Evolutionary conservation across 2,329 filamentous ascomycete species (phyloP).

Genomic region (Phaeomoniella chlamydospora): DNA sequence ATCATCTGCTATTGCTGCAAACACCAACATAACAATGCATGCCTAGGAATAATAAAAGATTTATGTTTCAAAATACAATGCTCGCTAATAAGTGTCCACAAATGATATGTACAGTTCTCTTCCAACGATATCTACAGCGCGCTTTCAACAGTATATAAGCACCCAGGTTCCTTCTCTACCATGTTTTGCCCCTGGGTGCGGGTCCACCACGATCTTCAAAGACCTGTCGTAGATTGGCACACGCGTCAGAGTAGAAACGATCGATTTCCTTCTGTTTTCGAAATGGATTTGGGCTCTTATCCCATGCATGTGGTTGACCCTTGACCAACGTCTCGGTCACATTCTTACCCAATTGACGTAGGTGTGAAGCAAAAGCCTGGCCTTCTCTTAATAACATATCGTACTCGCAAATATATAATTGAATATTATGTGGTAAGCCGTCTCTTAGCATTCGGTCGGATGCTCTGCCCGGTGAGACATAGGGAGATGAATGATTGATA

Average conservation of each 20-base stretch:
- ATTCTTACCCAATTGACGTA: slow-evolving; percentile 26
- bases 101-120: no score
- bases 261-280: slow-evolving; percentile 26
- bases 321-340: slow-evolving; percentile 30
- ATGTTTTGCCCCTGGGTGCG: no score
- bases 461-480: slow-evolving; percentile 43
- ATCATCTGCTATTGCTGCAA: no score
- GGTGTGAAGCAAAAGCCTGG: slow-evolving; percentile 24
- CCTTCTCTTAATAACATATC: slow-evolving; percentile 53
- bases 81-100: no score
- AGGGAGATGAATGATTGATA: slow-evolving; percentile 36
- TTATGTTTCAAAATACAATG: no score
- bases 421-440: slow-evolving; percentile 43
- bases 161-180: no score
- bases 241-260: slow-evolving; percentile 26
- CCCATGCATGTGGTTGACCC: slow-evolving; percentile 31
- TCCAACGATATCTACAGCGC: no score
- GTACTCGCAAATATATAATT: slow-evolving; percentile 50
- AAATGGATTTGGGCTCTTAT: slow-evolving; percentile 32
- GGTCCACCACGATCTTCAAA: no score
- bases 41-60: no score
- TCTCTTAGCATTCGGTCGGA: slow-evolving; percentile 36
- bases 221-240: slow-evolving; percentile 25
- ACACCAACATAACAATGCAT: no score
- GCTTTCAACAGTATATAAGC: no score